A percentile compares a stretch with the other conserved stretches of the same genome.
These are phyloP conservation scores for Aspergillus costaricaensis DNA, from an alignment of 2,329 filamentous ascomycete genomes.

Conservation along the genomic window DNA sequence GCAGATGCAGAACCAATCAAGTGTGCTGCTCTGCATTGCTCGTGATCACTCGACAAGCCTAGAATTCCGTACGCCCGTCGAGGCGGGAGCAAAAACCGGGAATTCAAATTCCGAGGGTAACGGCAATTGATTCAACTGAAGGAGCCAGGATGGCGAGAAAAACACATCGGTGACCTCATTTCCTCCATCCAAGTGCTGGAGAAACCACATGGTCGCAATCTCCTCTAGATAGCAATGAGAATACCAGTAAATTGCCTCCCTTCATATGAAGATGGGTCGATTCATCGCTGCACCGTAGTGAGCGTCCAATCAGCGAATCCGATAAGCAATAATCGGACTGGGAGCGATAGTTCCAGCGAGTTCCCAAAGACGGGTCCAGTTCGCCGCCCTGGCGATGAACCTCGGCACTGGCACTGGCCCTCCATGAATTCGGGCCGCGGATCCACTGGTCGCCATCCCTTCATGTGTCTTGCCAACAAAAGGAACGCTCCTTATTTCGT, in stretches of 20 bases:
- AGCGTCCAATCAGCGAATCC: not conserved
- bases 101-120: constrained; percentile 1
- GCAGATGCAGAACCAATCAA: not conserved
- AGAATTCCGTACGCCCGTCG: not conserved
- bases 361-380: not conserved
- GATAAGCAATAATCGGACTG: not conserved
- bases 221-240: not conserved
- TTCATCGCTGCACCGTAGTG: not conserved
- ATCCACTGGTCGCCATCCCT: constrained; percentile 30
- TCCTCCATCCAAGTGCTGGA: not conserved
- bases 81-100: not conserved
- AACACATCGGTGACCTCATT: not conserved
- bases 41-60: not conserved
- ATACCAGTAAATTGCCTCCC: not conserved
- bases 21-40: not conserved
- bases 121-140: not conserved
- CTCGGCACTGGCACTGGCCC: constrained; percentile 30
- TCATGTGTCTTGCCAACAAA: constrained; percentile 30
- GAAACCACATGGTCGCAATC: not conserved
- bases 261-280: constrained; percentile 9
- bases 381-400: constrained; percentile 20
- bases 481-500: constrained; percentile 19
- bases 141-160: not conserved
- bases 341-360: not conserved
- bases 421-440: constrained; percentile 28